These are phyloP conservation scores for Oryza meyeriana DNA, from an alignment of 176 grass and related monocot species.

Conservation along the genomic window DNA sequence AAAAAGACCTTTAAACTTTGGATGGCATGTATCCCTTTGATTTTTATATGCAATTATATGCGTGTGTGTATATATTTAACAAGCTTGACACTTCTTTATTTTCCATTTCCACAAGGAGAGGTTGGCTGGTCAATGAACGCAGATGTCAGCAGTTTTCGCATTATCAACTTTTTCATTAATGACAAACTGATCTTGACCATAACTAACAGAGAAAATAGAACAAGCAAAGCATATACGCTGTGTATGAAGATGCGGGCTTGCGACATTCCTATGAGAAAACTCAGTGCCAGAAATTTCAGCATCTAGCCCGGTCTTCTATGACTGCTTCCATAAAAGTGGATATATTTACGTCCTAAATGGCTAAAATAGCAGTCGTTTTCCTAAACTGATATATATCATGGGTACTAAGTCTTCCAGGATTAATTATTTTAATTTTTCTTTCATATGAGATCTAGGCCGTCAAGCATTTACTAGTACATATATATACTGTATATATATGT, in stretches of 20 bases:
- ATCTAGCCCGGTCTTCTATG: background rate
- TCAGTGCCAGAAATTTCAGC: background rate
- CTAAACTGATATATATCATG: background rate
- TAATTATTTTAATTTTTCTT: too few species aligned
- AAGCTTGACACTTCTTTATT: background rate
- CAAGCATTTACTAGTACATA: too few species aligned
- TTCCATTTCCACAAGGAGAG: background rate
- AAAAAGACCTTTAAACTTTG: background rate
- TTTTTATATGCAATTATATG: background rate
- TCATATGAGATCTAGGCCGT: background rate
- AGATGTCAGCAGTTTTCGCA: background rate
- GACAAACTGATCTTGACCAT: background rate
- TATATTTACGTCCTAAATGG: background rate
- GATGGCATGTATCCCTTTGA: background rate
- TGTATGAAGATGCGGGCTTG: background rate
- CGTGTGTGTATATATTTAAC: background rate
- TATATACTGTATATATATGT: too few species aligned
- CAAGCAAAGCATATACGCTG: background rate
- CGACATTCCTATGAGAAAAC: background rate
- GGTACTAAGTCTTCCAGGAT: background rate
- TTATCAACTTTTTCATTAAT: background rate
- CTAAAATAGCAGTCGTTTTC: background rate
- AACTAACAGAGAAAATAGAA: background rate
- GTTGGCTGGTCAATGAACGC: background rate
- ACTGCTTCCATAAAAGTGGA: background rate